phyloP scores from a whole-genome alignment of 176 grass and related monocot species.

The Oryza glumipatula region DNA sequence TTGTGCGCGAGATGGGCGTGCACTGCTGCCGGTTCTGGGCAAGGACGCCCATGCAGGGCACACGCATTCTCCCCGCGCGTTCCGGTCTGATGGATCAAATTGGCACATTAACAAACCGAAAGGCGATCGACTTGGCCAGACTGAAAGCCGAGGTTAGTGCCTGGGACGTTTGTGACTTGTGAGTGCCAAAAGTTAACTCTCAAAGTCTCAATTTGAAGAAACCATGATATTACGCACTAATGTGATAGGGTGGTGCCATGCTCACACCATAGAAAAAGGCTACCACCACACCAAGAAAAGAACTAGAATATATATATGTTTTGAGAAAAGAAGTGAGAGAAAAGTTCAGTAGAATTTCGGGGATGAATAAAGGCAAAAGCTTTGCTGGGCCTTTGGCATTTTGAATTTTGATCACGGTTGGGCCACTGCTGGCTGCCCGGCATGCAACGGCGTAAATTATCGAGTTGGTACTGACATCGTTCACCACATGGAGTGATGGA shows the following conservation, averaged over 20 bases:
- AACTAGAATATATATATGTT: neutral
- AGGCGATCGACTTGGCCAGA: neutral
- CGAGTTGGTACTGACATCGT: conserved; percentile 26
- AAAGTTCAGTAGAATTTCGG: neutral
- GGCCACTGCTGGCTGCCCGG: conserved; percentile 11
- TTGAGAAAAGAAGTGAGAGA: neutral
- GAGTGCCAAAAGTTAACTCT: neutral
- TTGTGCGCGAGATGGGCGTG: neutral
- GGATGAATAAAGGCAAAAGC: neutral
- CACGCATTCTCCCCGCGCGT: neutral
- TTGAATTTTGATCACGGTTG: conserved; percentile 21
- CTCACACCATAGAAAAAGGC: neutral
- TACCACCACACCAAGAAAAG: neutral
- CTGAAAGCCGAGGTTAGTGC: neutral
- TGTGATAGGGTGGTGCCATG: too few species aligned
- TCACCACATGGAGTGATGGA: conserved; percentile 10
- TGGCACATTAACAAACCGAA: neutral
- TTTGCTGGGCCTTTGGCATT: neutral
- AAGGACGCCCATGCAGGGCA: neutral
- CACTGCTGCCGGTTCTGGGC: neutral
- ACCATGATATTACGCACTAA: neutral
- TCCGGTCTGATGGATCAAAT: neutral
- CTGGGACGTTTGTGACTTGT: neutral
- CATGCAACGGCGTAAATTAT: conserved; percentile 36
- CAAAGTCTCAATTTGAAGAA: neutral